Evolutionary conservation across 257 asterid species (phyloP).

Genomic region (Solanum habrochaites): DNA sequence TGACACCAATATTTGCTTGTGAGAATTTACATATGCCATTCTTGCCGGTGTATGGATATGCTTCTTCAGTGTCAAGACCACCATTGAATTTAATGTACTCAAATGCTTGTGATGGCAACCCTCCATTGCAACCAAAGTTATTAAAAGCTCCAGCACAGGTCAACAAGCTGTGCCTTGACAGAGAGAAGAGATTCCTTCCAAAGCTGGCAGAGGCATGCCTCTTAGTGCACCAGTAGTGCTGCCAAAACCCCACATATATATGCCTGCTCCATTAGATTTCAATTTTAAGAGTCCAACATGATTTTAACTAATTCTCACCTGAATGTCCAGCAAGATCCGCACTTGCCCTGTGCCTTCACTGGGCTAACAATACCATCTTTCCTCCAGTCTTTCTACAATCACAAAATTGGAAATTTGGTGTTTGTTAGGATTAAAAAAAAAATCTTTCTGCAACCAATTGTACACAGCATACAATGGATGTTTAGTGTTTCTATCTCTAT

Average conservation of each 20-base stretch:
- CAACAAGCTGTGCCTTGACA: slow-evolving; percentile 99
- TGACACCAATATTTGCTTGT: slow-evolving; percentile 51
- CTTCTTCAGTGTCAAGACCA: slow-evolving; percentile 81
- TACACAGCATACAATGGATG: not conserved
- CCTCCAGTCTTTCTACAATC: slow-evolving; percentile 80
- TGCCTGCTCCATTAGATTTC: not conserved
- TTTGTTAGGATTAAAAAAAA: not conserved
- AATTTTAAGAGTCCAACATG: not conserved
- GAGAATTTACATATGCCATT: slow-evolving; percentile 64
- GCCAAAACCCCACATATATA: not conserved
- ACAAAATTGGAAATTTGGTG: slow-evolving; percentile 2
- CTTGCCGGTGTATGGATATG: slow-evolving; percentile 75
- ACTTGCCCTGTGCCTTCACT: slow-evolving; percentile 69
- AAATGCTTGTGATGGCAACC: slow-evolving; percentile 95
- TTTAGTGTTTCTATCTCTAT: not conserved
- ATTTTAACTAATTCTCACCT: slow-evolving; percentile 34
- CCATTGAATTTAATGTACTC: slow-evolving; percentile 87
- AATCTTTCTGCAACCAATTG: not conserved
- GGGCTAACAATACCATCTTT: slow-evolving; percentile 78
- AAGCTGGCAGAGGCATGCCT: slow-evolving; percentile 85
- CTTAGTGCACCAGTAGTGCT: slow-evolving; percentile 96
- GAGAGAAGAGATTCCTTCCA: slow-evolving; percentile 68
- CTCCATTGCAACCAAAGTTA: slow-evolving; percentile 91
- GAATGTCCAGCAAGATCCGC: slow-evolving; percentile 99
- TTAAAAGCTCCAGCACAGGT: slow-evolving; percentile 87